Evolutionary conservation across 2,329 filamentous ascomycete genomes (phyloP), one percentile per base, ranked within the genome.

Genomic region (Berkeleyomyces rouxiae): DNA sequence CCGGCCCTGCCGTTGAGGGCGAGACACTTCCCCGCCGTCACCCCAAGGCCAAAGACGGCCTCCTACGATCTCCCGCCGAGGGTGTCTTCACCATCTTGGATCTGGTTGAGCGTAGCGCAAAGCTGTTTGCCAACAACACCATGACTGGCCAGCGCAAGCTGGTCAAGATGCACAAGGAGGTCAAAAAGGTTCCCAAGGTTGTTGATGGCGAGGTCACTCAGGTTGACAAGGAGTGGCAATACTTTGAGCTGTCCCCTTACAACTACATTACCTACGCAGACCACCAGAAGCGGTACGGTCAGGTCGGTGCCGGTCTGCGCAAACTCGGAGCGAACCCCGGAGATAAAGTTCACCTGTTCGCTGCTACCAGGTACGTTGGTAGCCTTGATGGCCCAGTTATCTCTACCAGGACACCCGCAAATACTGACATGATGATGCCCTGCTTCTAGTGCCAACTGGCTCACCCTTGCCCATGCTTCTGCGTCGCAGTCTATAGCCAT

Each of bases 161-260:
- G 64, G 73, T 96, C 74, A 79, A 85, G 73, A 83, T 85, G 57
- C 90, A 95, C 74, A 82, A 82, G 69, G 90, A 96, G 78, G 85
- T 81, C 68, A 95, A 92, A 78, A 93, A 90, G 80, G 77, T 96
- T 68, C 87, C 90, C 79, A 96, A 95, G 81, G 79, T 89, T 59
- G 77, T 95, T 64, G 88, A 95, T 70, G 90, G 90, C 68, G 81
- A 87, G 72, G 81, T 90, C 73, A 78, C 80, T 67, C 82, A 91
- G 75, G 83, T 93, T 42, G 88, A 95, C 66, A 96, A 95, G 82
- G 83, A 92, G 73, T 96, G 90, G 90, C 84, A 85, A 61, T 95
- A 85, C 75, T 95, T 89, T 68, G 90, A 96, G 79, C 83, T 95
- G 67, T 85, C 86, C 66, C 77, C 78, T 58, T 96, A 87, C 77